Evolutionary conservation across 805 yeast genomes (phyloP), one percentile per base, ranked within the genome.

Genomic region (Candida sakaeoensis): DNA sequence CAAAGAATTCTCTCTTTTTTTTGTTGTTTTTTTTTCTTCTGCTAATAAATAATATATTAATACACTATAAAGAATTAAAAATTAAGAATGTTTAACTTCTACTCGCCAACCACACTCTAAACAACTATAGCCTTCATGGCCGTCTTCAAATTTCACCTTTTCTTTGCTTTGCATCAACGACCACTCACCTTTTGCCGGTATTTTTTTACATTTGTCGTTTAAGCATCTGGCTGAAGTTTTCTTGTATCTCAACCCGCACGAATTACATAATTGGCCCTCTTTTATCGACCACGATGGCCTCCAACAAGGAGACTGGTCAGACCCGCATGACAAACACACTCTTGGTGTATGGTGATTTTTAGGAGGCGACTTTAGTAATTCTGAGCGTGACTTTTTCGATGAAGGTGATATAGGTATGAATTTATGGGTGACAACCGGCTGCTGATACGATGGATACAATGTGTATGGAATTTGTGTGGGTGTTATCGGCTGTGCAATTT

Each of bases 131-230:
- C 69, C 70, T 36, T 56, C 62, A 21, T 42, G 44, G 5, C 70
- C 71, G 47, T 65, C 70, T n/a, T 64, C 69, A 47, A 65, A 68
- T 21, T 39, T 39, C 22, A 47, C 42, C 36, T 71, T 70, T 13
- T 87, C 90, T 57, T 83, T 79, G 41, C 77, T 73, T 54, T 81
- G 82, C 91, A 90, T 90, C 24, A 86, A 69, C 4, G 88, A 77
- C 86, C 96, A 85, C 63, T 91, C 98, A 46, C 96, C 91, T 63
- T 91, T 90, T 15, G 97, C 95, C 4, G 99, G 99, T 44, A 91
- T 89, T 54, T 91, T 79, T 48, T 84, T 77, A 65, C 99, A 91
- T 14, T 63, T 55, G 2, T 71, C 62, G 51, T 85, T 84, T 37
- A 85, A 68, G 63, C 99, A 91, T 55, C 97, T 75, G 2, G 95